Evolutionary conservation across 768 basidiomycete genomes (phyloP).

Genomic region (Suillus ampliporus): DNA sequence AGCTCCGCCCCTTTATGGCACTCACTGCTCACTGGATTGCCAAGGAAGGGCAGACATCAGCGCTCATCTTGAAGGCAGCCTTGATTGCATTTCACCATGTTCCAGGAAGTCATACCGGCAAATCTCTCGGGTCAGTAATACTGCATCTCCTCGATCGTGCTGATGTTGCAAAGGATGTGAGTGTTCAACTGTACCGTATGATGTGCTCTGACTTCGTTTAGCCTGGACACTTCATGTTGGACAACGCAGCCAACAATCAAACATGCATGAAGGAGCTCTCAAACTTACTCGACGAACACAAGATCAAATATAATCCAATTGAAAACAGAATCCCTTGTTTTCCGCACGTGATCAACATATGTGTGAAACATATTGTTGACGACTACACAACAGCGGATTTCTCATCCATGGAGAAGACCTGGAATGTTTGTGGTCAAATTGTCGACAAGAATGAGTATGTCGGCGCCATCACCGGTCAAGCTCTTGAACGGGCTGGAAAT

Average conservation of each 20-base stretch:
- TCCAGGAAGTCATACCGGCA: conserved; percentile 21
- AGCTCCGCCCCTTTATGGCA: conserved; percentile 35
- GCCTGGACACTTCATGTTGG: conserved; percentile 1
- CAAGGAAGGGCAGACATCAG: background rate
- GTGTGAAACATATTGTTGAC: background rate
- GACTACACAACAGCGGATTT: background rate
- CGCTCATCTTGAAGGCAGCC: conserved; percentile 8
- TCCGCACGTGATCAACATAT: conserved; percentile 26
- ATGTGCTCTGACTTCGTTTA: too few relatives aligned
- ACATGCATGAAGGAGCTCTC: conserved; percentile 16
- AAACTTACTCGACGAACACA: too few relatives aligned
- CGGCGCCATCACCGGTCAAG: too few relatives aligned
- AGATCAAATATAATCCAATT: too few relatives aligned
- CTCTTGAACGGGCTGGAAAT: background rate
- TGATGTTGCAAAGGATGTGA: background rate
- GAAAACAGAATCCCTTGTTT: conserved; percentile 21
- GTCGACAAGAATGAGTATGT: too few relatives aligned
- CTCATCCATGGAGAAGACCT: too few relatives aligned
- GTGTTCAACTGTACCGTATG: too few relatives aligned
- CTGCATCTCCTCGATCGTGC: background rate
- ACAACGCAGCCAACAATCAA: conserved; percentile 25
- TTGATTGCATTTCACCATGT: conserved; percentile 24
- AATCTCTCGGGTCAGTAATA: background rate
- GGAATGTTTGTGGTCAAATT: too few relatives aligned
- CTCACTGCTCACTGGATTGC: conserved; percentile 38